Evolutionary conservation across 2,329 filamentous ascomycete species (phyloP), one percentile per base, ranked within the genome.

Genomic region (Colletotrichum spinosum): DNA sequence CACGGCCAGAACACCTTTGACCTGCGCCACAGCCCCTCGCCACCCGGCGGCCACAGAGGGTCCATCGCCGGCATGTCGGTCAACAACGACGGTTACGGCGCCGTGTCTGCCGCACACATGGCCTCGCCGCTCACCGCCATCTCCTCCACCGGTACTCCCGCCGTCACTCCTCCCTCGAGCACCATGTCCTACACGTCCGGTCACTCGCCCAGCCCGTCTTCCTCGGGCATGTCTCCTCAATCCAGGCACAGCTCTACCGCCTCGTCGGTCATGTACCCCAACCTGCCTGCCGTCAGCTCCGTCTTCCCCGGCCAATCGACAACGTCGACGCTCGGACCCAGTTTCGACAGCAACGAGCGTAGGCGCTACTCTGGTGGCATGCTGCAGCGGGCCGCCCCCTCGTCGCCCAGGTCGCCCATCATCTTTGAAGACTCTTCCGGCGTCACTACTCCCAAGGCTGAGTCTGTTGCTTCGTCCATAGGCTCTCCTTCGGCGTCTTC

Each of bases 121-220:
- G 85, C 86, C 37, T 90, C 88, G 34, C 89, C 89, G 17, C 73
- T 88, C 69, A 86, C 83, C 37, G 83, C 83, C 13, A 80, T 87
- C 51, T 86, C 86, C 45, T 88, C 87, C 25, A 85, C 86, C 45
- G 90, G 92, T 67, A 94, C 92, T 12, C 91, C 92, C 9, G 91
- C 91, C 9, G 84, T 93, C 68, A 94, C 92, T 3, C 92, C 92
- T 8, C 90, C 91, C 0, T 92, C 90, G 10, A 92, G 89, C 75
- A 86, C 88, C 60, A 84, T 93, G 74, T 94, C 92, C 0, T 94
- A 94, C 79, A 89, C 88, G 44, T 93, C 92, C 10, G 89, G 90
- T 52, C 91, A 94, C 75, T 94, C 92, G 7, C 92, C 92, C 2
- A 86, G 83, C 69, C 88, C 90, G 35, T 92, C 90, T n/a, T 88